Base-by-base conservation (phyloP, 257 asterid genomes). In the Rhazya stricta region DNA sequence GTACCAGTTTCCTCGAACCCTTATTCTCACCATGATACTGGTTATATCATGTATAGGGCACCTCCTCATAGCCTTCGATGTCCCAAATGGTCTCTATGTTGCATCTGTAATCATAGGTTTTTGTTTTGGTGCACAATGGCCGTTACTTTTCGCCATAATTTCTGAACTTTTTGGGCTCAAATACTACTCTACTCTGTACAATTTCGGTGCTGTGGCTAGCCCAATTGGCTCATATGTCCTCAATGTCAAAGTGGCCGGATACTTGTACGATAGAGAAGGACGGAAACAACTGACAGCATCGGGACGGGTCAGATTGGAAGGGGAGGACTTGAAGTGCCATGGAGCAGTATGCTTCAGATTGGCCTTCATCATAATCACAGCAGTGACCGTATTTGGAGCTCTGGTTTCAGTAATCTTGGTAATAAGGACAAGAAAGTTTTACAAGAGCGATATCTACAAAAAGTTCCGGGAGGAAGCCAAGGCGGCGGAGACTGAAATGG, bases 71-170 rank as follows among this genome's bases (percentile, higher is more conserved):
- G 97, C 96, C 1, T 88, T 90, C 69, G 77, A 81, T 25, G 91
- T 88, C 27, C 84, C 84, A 1, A 84, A 83, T 67, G 96, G 94
- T 29, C 87, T 91, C 1, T 91, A 91, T 67, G 23, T 90, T 5
- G 94, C 97, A 7, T 91, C 96, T 0, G 91, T 91, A 42, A 81
- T 91, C 15, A 91, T 91, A 65, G 97, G 96, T 10, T 91, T 91
- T 79, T 91, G 97, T 65, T 91, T 91, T 77, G 97, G 97, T 0
- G 97, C 97, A 1, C 97, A 91, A 75, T 89, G 96, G 96, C 97
- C 97, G 18, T 46, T 91, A 57, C 88, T 91, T 0, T 91, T 88
- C 67, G 96, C 97, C 51, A 88, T 91, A 25, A 91, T 91, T 3
- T 91, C 97, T 0, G 97, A 91, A 81, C 85, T 91, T 0, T 91